Evolutionary conservation across 805 yeast species (phyloP).

Genomic region (Cyberlindnera galapagoensis): DNA sequence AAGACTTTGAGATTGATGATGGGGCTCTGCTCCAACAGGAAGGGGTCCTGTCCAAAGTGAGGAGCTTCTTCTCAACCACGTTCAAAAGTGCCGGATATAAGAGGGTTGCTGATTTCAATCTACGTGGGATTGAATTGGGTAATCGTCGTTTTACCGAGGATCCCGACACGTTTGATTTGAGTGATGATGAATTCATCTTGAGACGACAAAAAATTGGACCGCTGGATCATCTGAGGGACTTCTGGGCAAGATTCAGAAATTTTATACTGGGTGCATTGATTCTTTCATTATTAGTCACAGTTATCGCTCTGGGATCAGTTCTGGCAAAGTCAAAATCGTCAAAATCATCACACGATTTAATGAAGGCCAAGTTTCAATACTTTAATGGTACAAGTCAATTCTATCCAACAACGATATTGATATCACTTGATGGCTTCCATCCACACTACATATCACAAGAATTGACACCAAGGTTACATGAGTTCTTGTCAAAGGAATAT

Average conservation of each 20-base stretch:
- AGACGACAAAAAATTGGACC: conserved; percentile 15
- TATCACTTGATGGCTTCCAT: conserved; percentile 86
- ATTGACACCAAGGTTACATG: conserved; percentile 66
- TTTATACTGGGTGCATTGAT: conserved; percentile 9
- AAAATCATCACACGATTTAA: too few species aligned
- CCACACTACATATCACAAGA: conserved; percentile 71
- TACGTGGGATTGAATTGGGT: conserved; percentile 20
- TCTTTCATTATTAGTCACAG: conserved; percentile 7
- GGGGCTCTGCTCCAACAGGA: not conserved
- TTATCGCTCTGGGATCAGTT: conserved; percentile 15
- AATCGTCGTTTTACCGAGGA: conserved; percentile 6
- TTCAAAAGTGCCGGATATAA: conserved; percentile 13
- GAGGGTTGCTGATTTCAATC: conserved; percentile 11
- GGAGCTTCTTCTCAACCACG: conserved; percentile 7
- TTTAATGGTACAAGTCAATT: conserved; percentile 22
- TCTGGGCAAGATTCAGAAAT: too few species aligned
- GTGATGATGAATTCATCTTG: conserved; percentile 23
- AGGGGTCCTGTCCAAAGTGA: too few species aligned
- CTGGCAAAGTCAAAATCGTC: conserved; percentile 9
- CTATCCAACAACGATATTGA: conserved; percentile 69
- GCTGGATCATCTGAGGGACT: too few species aligned
- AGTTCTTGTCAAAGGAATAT: conserved; percentile 42
- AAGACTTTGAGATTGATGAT: conserved; percentile 20
- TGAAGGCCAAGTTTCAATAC: too few species aligned
- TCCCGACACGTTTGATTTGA: conserved; percentile 22